Conservation (phyloP, 805 yeast genomes). For the Yarrowia hollandica region DNA sequence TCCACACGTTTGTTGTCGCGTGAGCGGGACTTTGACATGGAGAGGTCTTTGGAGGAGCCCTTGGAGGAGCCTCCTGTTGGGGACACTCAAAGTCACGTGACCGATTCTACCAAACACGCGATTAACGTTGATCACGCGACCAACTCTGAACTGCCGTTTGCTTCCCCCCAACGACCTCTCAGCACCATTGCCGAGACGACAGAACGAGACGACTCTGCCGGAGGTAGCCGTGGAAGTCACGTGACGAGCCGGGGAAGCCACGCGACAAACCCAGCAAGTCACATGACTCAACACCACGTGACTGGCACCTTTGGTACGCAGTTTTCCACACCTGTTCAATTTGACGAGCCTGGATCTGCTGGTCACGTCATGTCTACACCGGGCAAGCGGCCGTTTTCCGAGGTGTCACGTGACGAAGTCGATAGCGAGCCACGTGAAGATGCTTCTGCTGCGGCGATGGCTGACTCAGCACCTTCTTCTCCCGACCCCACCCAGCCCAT, state of each 20-base stretch:
- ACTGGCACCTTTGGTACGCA: slow-evolving; percentile 1
- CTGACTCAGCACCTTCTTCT: too few relatives aligned
- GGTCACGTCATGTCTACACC: neutral
- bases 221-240: neutral
- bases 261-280: too few relatives aligned
- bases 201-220: neutral
- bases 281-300: too few relatives aligned
- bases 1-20: neutral
- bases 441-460: too few relatives aligned
- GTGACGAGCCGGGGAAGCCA: too few relatives aligned
- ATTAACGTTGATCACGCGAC: neutral
- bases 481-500: neutral
- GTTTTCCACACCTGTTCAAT: neutral
- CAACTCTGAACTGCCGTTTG: too few relatives aligned
- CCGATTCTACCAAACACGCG: too few relatives aligned
- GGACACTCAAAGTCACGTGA: neutral
- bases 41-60: slow-evolving; percentile 1
- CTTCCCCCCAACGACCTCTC: slow-evolving; percentile 3
- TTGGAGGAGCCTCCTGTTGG: neutral
- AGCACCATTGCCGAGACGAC: slow-evolving; percentile 3
- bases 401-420: slow-evolving; percentile 2
- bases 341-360: too few relatives aligned
- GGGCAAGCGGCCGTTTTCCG: slow-evolving; percentile 16
- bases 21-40: neutral
- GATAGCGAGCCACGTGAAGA: slow-evolving; percentile 8